phyloP scores from a whole-genome alignment of 139 green algal genomes.

The Zygnema circumcarinatum region DNA sequence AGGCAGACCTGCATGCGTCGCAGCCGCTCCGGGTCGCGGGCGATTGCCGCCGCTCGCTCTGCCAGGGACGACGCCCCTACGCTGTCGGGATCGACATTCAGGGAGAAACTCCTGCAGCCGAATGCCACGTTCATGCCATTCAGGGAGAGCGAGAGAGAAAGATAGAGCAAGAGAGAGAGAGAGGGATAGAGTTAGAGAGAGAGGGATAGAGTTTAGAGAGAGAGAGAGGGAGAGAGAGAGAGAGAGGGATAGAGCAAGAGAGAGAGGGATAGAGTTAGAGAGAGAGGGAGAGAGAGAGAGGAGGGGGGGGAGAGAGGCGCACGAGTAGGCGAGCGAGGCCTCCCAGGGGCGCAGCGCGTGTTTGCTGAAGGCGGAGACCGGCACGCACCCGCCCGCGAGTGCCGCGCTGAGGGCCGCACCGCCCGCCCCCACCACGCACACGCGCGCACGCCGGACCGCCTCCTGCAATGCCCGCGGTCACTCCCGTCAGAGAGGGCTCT shows the following conservation, averaged over 20 bases:
- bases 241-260: neutral
- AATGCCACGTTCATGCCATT: neutral
- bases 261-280: neutral
- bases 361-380: neutral
- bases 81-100: neutral
- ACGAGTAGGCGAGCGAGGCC: neutral
- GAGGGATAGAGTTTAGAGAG: neutral
- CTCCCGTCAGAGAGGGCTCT: neutral
- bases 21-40: neutral
- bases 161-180: neutral
- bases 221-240: neutral
- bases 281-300: no score
- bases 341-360: neutral
- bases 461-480: neutral
- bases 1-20: neutral
- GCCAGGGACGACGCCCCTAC: neutral
- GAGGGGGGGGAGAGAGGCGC: neutral
- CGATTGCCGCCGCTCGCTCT: neutral
- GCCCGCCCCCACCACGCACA: no score
- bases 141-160: neutral
- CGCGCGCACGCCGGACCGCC: neutral
- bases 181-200: neutral
- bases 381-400: neutral
- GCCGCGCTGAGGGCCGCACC: neutral
- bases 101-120: neutral